These are phyloP conservation scores for Juncus inflexus DNA, from an alignment of 176 grass and related monocot genomes.

Conservation along the genomic window DNA sequence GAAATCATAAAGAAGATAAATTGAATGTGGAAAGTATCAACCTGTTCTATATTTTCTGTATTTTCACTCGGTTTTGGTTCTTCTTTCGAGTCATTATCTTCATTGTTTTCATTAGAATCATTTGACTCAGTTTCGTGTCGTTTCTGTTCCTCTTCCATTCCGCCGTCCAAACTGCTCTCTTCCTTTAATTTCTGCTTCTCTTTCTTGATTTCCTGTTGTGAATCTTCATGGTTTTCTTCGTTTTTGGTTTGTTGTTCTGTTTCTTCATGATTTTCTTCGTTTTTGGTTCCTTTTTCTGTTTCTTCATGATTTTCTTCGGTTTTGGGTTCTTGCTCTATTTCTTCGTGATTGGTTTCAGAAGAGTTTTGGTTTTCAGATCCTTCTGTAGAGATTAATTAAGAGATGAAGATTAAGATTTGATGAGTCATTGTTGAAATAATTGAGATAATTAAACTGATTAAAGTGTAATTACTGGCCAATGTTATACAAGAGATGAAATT, in stretches of 20 bases:
- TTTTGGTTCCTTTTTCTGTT: not conserved
- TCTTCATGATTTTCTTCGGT: not conserved
- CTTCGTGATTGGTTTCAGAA: no score
- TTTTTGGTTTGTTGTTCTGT: slow-evolving; percentile 12
- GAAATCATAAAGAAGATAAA: not conserved
- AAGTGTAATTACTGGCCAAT: not conserved
- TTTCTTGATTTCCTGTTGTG: slow-evolving; percentile 4
- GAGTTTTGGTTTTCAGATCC: slow-evolving; percentile 10
- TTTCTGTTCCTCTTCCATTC: slow-evolving; percentile 56
- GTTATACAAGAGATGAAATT: no score
- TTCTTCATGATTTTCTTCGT: slow-evolving; percentile 14
- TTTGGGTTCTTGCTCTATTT: not conserved
- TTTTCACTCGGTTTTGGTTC: slow-evolving; percentile 47
- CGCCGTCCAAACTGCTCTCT: slow-evolving; percentile 67
- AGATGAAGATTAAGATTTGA: not conserved
- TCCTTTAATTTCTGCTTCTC: slow-evolving; percentile 26
- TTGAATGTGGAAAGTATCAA: not conserved
- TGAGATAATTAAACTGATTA: slow-evolving; percentile 2
- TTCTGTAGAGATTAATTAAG: slow-evolving; percentile 1
- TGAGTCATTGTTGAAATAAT: not conserved
- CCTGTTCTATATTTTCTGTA: slow-evolving; percentile 21
- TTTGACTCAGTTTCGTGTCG: slow-evolving; percentile 34
- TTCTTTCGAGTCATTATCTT: slow-evolving; percentile 19
- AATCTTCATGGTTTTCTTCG: slow-evolving; percentile 3
- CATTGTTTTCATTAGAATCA: slow-evolving; percentile 2